phyloP scores from a whole-genome alignment of 129 eudicot genomes.

The Helianthus annuus region DNA sequence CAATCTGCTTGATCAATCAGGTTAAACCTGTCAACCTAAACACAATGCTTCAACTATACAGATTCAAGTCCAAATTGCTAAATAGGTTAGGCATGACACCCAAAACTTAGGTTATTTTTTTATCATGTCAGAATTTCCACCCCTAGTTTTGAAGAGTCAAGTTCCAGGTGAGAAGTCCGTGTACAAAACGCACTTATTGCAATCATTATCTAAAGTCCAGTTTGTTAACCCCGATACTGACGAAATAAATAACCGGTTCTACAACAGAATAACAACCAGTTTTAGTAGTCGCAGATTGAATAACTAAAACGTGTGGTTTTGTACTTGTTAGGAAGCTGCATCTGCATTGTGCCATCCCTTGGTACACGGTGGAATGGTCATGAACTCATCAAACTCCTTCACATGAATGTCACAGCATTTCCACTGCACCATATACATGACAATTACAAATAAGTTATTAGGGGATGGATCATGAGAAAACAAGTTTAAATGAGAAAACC shows the following conservation, averaged over 20 bases:
- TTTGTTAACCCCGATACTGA: conserved; percentile 19
- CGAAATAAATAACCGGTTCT: conserved; percentile 24
- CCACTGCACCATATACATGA: conserved; percentile 60
- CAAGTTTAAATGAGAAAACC: no score
- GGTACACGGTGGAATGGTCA: conserved; percentile 76
- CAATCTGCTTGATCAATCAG: no score
- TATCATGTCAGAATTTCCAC: no score
- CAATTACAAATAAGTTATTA: conserved; percentile 18
- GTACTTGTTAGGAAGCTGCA: conserved; percentile 37
- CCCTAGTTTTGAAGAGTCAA: no score
- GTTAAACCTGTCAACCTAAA: no score
- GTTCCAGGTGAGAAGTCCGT: no score
- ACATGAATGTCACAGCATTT: conserved; percentile 97
- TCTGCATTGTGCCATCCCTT: conserved; percentile 99
- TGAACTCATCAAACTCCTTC: conserved; percentile 96
- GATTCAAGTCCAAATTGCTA: no score
- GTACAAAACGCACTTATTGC: background rate
- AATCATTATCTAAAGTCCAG: background rate
- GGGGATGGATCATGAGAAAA: no score
- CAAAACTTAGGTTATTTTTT: no score
- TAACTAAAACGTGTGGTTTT: conserved; percentile 3
- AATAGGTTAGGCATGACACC: no score
- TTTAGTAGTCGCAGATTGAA: conserved; percentile 1
- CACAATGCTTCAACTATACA: no score
- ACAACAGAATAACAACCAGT: conserved; percentile 27